Conservation (phyloP, 2,329 filamentous ascomycete genomes). For the Aspergillus sp. region DNA sequence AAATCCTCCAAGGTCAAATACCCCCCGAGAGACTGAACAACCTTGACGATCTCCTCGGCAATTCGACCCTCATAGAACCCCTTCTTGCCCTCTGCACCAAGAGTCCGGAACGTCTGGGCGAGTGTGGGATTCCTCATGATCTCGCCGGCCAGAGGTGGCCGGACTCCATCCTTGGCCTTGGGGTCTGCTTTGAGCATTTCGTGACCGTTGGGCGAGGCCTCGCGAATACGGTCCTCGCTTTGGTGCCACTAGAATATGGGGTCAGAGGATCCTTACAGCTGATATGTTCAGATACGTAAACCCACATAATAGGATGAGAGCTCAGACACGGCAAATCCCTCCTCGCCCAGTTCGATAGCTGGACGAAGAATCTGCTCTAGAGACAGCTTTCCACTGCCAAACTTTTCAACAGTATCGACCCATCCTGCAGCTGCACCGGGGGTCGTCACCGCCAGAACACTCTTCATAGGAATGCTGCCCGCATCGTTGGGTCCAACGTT, state of each 20-base stretch:
- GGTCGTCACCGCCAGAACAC: constrained; percentile 78
- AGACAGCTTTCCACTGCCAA: constrained; percentile 81
- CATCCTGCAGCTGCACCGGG: constrained; percentile 91
- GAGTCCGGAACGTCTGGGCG: constrained; percentile 73
- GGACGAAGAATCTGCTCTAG: constrained; percentile 76
- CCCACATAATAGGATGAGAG: constrained; percentile 67
- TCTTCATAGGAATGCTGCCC: constrained; percentile 68
- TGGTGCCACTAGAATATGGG: constrained; percentile 62
- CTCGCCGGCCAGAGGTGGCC: constrained; percentile 77
- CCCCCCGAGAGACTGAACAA: constrained; percentile 73
- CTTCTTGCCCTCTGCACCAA: constrained; percentile 78
- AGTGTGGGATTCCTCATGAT: constrained; percentile 83
- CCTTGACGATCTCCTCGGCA: constrained; percentile 76
- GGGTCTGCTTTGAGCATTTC: constrained; percentile 85
- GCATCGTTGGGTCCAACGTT: constrained; percentile 58
- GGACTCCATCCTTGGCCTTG: constrained; percentile 64
- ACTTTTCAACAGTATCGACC: constrained; percentile 83
- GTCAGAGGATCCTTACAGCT: not conserved
- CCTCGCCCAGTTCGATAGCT: constrained; percentile 80
- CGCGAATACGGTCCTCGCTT: constrained; percentile 62
- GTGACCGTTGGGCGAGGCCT: constrained; percentile 77
- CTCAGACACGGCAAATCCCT: constrained; percentile 87
- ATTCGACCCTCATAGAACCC: constrained; percentile 89
- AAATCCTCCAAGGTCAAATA: constrained; percentile 78
- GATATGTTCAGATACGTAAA: constrained; percentile 13